These are phyloP conservation scores for Asterionellopsis glacialis DNA, from an alignment of 108 stramenopile species.

Conservation along the genomic window DNA sequence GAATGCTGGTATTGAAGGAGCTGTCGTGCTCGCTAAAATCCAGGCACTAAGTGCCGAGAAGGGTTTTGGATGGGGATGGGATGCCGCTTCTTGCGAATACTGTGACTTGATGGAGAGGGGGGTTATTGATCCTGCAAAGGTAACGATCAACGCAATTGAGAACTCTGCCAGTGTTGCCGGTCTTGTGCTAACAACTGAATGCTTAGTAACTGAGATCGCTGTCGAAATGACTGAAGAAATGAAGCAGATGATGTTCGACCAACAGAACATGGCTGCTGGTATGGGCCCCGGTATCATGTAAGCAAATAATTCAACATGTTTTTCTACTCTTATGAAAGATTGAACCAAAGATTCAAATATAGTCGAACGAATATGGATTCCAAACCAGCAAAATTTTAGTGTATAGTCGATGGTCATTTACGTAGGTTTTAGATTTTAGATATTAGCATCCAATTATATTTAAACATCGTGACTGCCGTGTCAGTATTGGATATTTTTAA, in stretches of 20 bases:
- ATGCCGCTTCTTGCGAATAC: slow-evolving; percentile 85
- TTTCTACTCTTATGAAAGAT: neutral
- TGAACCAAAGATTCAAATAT: neutral
- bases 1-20: slow-evolving; percentile 95
- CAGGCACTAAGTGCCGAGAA: slow-evolving; percentile 65
- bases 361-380: neutral
- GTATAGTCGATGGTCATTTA: neutral
- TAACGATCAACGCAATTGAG: slow-evolving; percentile 93
- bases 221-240: slow-evolving; percentile 65
- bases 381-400: neutral
- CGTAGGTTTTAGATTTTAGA: neutral
- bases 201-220: slow-evolving; percentile 92
- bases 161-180: slow-evolving; percentile 94
- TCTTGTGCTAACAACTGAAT: slow-evolving; percentile 95
- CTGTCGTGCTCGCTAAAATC: slow-evolving; percentile 93
- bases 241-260: slow-evolving; percentile 78
- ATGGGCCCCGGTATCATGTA: slow-evolving; percentile 49
- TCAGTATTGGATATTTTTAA: slow-evolving; percentile 13
- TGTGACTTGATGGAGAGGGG: slow-evolving; percentile 83
- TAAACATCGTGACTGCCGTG: too few relatives aligned
- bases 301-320: too few relatives aligned
- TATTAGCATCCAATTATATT: too few relatives aligned
- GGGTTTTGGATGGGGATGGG: slow-evolving; percentile 92
- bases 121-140: slow-evolving; percentile 95
- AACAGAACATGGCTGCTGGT: slow-evolving; percentile 75